A percentile compares a stretch with the other conserved stretches of the same genome.
phyloP scores from a whole-genome alignment of 1,284 basidiomycete species.

The Tilletia horrida region DNA sequence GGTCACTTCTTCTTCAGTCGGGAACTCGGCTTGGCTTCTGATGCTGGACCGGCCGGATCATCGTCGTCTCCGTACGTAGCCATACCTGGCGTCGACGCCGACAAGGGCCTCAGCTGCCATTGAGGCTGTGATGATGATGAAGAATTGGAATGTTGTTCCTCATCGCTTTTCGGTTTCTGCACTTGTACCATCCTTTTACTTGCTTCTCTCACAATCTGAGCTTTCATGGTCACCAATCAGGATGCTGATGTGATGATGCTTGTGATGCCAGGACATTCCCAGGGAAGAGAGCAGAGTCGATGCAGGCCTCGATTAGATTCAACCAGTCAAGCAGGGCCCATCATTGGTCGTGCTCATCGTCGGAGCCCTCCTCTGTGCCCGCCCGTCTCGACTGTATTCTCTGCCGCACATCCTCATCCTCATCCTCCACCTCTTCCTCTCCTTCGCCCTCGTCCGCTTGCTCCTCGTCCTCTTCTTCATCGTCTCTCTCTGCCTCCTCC shows the following conservation, averaged over 20 bases:
- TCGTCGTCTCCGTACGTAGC: not conserved
- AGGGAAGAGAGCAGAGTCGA: too few relatives aligned
- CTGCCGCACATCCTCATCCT: not conserved
- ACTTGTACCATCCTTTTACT: not conserved
- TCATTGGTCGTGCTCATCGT: not conserved
- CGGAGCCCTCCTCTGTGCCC: not conserved
- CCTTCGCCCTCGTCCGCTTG: not conserved
- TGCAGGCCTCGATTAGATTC: too few relatives aligned
- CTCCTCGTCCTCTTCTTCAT: slow-evolving; percentile 1
- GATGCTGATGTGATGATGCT: too few relatives aligned
- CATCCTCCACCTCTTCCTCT: slow-evolving; percentile 1
- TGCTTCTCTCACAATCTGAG: not conserved
- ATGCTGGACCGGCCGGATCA: not conserved
- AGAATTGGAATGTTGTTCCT: not conserved
- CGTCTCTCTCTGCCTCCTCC: not conserved
- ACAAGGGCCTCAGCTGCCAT: slow-evolving; percentile 15
- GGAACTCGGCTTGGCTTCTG: slow-evolving; percentile 5
- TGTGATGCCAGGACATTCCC: too few relatives aligned
- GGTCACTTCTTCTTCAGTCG: slow-evolving; percentile 24
- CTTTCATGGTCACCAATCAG: too few relatives aligned
- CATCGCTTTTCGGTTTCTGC: not conserved
- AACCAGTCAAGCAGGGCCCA: too few relatives aligned
- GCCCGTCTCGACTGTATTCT: not conserved
- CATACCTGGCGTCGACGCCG: slow-evolving; percentile 10
- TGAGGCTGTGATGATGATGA: not conserved